Percentiles rank a stretch among this genome's conserved stretches.
phyloP scores from a whole-genome alignment of 352 stramenopile species.

The Phytophthora gonapodyides region DNA sequence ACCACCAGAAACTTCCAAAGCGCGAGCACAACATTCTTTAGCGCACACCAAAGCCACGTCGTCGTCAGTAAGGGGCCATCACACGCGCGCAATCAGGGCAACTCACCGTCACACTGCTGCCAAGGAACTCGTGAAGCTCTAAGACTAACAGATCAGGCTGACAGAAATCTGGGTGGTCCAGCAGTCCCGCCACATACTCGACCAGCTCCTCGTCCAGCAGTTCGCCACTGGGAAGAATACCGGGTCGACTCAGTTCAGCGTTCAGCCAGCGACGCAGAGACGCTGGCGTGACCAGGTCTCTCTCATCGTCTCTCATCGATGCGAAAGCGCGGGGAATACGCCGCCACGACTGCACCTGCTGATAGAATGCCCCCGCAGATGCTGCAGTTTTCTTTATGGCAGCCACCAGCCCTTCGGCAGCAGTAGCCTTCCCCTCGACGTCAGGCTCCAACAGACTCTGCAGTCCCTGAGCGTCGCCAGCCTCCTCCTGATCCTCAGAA shows the following conservation, averaged over 20 bases:
- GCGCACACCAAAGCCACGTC: slow-evolving; percentile 4
- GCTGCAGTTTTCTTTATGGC: slow-evolving; percentile 33
- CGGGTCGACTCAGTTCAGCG: slow-evolving; percentile 47
- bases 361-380: slow-evolving; percentile 46
- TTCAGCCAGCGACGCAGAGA: slow-evolving; percentile 49
- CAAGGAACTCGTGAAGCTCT: slow-evolving; percentile 79
- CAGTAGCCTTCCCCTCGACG: background rate
- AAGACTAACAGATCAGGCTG: slow-evolving; percentile 64
- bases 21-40: slow-evolving; percentile 63
- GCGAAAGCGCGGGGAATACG: slow-evolving; percentile 54
- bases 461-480: slow-evolving; percentile 5
- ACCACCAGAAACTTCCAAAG: slow-evolving; percentile 80
- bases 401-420: slow-evolving; percentile 17
- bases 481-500: background rate
- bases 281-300: slow-evolving; percentile 14
- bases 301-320: slow-evolving; percentile 37
- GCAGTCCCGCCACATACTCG: slow-evolving; percentile 63
- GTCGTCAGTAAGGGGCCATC: slow-evolving; percentile 8
- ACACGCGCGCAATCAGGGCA: background rate
- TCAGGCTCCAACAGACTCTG: slow-evolving; percentile 29
- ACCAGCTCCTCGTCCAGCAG: slow-evolving; percentile 63
- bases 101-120: slow-evolving; percentile 39
- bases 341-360: slow-evolving; percentile 48
- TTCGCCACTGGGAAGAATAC: slow-evolving; percentile 31
- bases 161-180: slow-evolving; percentile 75